phyloP scores from a whole-genome alignment of 345 rosid species.

The Alliaria petiolata region DNA sequence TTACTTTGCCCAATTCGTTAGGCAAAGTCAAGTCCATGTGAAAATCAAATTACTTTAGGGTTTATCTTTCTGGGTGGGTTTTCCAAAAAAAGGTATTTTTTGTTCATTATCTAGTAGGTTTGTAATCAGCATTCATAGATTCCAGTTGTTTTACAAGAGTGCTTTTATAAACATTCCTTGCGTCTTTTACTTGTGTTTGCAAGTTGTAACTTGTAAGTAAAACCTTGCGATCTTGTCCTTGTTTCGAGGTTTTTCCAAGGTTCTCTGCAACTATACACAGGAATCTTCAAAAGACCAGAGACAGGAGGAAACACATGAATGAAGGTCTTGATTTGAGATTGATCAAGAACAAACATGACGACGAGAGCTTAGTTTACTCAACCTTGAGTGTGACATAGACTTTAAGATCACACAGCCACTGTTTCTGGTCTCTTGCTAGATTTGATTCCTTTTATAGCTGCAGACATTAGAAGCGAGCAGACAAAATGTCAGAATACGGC shows the following conservation, averaged over 20 bases:
- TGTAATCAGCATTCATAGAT: background rate
- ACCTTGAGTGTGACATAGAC: background rate
- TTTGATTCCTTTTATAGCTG: slow-evolving; percentile 89
- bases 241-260: slow-evolving; percentile 4
- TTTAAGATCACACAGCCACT: slow-evolving; percentile 49
- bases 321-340: background rate
- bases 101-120: background rate
- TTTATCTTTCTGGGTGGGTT: slow-evolving; percentile 14
- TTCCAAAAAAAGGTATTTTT: background rate
- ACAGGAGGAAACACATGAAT: background rate
- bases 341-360: background rate
- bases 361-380: background rate
- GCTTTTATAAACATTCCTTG: slow-evolving; percentile 21
- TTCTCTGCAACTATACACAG: slow-evolving; percentile 7
- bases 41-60: slow-evolving; percentile 1
- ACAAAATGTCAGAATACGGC: background rate
- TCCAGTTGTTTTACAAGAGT: background rate
- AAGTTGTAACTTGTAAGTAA: background rate
- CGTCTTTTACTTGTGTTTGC: background rate
- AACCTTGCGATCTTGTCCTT: slow-evolving; percentile 5
- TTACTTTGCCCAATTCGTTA: background rate
- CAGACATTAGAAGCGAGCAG: background rate
- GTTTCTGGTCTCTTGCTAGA: slow-evolving; percentile 77
- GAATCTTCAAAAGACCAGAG: slow-evolving; percentile 10
- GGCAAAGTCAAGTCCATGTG: slow-evolving; percentile 4